Percentiles rank a stretch among this genome's conserved stretches.
phyloP scores from a whole-genome alignment of 208 protist genomes.

The Willaertia magna region DNA sequence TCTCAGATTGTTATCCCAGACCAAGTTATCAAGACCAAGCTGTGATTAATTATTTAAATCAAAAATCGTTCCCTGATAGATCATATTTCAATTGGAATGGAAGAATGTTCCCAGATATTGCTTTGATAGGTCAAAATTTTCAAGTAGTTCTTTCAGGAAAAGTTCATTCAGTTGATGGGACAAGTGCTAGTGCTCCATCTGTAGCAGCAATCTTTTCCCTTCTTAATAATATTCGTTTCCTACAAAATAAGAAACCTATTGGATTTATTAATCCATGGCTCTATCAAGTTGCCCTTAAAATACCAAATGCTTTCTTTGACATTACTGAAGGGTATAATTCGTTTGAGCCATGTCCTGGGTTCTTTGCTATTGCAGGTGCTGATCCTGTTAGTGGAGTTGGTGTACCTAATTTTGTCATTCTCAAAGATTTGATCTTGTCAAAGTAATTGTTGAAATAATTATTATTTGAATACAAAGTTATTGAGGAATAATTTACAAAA shows the following conservation, averaged over 20 bases:
- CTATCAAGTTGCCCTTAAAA: conserved; percentile 19
- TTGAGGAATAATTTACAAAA: too few relatives aligned
- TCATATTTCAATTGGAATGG: not conserved
- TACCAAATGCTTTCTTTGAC: conserved; percentile 29
- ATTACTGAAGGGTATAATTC: conserved; percentile 34
- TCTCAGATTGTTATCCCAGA: not conserved
- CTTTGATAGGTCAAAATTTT: not conserved
- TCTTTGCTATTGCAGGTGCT: conserved; percentile 21
- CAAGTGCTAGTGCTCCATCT: conserved; percentile 25
- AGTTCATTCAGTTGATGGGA: conserved; percentile 26
- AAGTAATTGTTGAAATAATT: too few relatives aligned
- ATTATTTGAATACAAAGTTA: too few relatives aligned
- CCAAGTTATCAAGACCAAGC: not conserved
- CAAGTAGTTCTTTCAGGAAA: conserved; percentile 12
- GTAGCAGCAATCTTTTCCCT: conserved; percentile 35
- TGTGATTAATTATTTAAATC: not conserved
- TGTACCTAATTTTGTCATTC: conserved; percentile 23
- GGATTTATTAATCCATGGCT: conserved; percentile 50
- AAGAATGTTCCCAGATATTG: not conserved
- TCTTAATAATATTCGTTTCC: conserved; percentile 31
- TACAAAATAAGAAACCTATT: conserved; percentile 23
- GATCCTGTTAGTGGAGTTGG: conserved; percentile 40
- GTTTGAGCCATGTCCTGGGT: conserved; percentile 24
- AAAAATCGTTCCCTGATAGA: not conserved
- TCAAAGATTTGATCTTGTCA: not conserved